Conservation (phyloP, 257 asterid species). For the Striga asiatica region DNA sequence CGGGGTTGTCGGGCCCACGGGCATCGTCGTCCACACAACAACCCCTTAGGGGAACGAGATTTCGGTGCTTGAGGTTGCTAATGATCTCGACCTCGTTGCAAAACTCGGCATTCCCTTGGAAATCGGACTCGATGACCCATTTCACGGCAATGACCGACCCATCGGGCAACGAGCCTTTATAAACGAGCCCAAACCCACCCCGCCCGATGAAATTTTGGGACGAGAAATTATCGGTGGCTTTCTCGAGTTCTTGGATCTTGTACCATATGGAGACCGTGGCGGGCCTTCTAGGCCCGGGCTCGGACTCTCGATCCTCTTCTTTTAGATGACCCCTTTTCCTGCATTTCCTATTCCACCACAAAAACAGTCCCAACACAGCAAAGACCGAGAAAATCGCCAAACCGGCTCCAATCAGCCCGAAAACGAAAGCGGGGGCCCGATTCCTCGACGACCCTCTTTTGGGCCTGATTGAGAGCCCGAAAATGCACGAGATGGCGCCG, state of each 20-base stretch:
- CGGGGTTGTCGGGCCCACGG: too few relatives aligned
- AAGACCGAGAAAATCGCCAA: slow-evolving; percentile 31
- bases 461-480: slow-evolving; percentile 37
- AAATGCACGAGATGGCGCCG: slow-evolving; percentile 55
- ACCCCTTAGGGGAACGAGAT: slow-evolving; percentile 79
- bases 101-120: slow-evolving; percentile 61
- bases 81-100: slow-evolving; percentile 94
- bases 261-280: slow-evolving; percentile 57
- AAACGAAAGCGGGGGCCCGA: slow-evolving; percentile 25
- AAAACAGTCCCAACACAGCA: slow-evolving; percentile 38
- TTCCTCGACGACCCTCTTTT: slow-evolving; percentile 15
- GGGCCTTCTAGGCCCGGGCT: slow-evolving; percentile 53
- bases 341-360: slow-evolving; percentile 47
- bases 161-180: slow-evolving; percentile 55
- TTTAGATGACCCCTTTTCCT: slow-evolving; percentile 17
- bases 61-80: slow-evolving; percentile 79
- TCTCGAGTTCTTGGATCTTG: slow-evolving; percentile 60
- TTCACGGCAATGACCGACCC: slow-evolving; percentile 76
- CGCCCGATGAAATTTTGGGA: slow-evolving; percentile 63
- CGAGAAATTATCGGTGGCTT: slow-evolving; percentile 57
- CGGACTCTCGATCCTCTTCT: slow-evolving; percentile 28
- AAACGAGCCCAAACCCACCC: slow-evolving; percentile 83
- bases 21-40: slow-evolving; percentile 56
- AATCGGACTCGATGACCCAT: slow-evolving; percentile 61
- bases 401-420: slow-evolving; percentile 56